phyloP scores from a whole-genome alignment of 345 rosid genomes.

The Hypericum androsaemum region DNA sequence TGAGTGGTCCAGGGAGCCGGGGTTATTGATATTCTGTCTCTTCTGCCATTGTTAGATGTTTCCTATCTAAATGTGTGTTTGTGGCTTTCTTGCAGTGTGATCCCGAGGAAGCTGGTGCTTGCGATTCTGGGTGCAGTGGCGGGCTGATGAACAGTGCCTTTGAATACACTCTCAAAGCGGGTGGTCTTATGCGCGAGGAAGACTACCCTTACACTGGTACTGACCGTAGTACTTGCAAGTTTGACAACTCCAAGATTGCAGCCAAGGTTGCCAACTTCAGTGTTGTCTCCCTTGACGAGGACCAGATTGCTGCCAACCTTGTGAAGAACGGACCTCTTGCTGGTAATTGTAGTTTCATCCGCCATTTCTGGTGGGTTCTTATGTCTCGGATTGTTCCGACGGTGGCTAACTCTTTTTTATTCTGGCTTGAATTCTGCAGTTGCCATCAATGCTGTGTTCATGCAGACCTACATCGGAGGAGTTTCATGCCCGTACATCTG shows the following conservation, averaged over 20 bases:
- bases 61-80: neutral
- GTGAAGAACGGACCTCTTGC: constrained; percentile 90
- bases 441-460: constrained; percentile 76
- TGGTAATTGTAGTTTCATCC: constrained; percentile 30
- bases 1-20: too few species aligned
- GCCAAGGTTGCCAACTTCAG: constrained; percentile 83
- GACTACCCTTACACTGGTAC: constrained; percentile 87
- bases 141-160: constrained; percentile 89
- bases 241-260: constrained; percentile 71
- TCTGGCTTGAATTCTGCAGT: constrained; percentile 32
- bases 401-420: too few species aligned
- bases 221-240: constrained; percentile 56
- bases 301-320: constrained; percentile 95
- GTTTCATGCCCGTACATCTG: constrained; percentile 88
- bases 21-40: too few species aligned
- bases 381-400: neutral
- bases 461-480: constrained; percentile 90
- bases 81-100: constrained; percentile 55
- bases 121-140: constrained; percentile 89
- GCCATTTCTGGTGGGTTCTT: neutral
- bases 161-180: constrained; percentile 74
- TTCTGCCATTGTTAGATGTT: neutral
- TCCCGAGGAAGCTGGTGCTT: constrained; percentile 69
- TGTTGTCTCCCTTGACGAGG: constrained; percentile 73
- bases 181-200: constrained; percentile 80